These are phyloP conservation scores for Ustilago shanxiensis DNA, from an alignment of 1,284 basidiomycete species.

Conservation along the genomic window DNA sequence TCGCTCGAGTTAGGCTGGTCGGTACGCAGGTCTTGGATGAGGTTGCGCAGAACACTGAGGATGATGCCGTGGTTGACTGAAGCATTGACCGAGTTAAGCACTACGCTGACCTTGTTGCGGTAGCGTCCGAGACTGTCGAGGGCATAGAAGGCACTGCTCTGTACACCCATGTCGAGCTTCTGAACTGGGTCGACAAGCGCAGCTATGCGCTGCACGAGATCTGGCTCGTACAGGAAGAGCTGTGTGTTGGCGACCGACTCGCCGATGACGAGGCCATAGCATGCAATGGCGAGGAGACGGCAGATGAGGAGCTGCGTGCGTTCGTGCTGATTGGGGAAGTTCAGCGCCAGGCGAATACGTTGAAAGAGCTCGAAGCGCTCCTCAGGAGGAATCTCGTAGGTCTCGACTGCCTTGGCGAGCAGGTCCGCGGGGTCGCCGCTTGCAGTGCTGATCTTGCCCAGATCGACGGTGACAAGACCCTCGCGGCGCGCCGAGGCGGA, in stretches of 20 bases:
- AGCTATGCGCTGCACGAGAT: constrained; percentile 74
- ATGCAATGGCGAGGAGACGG: constrained; percentile 87
- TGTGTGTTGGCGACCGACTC: constrained; percentile 84
- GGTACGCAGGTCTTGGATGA: constrained; percentile 52
- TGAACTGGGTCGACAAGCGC: constrained; percentile 55
- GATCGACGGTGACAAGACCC: constrained; percentile 57
- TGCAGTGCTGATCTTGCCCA: constrained; percentile 35
- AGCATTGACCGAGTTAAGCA: constrained; percentile 89
- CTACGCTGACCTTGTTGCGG: constrained; percentile 84
- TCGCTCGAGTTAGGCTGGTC: constrained; percentile 76
- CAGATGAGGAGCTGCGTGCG: constrained; percentile 85
- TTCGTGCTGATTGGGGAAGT: constrained; percentile 76
- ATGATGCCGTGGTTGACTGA: constrained; percentile 93
- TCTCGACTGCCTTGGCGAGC: constrained; percentile 80
- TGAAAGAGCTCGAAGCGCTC: constrained; percentile 92
- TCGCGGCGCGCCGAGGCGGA: constrained; percentile 40
- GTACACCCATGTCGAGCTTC: constrained; percentile 67
- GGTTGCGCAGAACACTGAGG: constrained; percentile 56
- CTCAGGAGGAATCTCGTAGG: constrained; percentile 81
- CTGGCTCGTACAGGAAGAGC: constrained; percentile 94
- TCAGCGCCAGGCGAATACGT: constrained; percentile 83
- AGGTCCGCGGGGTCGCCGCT: constrained; percentile 70
- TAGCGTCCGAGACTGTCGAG: constrained; percentile 91
- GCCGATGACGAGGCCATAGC: constrained; percentile 73
- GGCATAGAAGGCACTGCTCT: constrained; percentile 86